phyloP scores from a whole-genome alignment of 495 filamentous ascomycete genomes.

The Aeminium ludgeri region DNA sequence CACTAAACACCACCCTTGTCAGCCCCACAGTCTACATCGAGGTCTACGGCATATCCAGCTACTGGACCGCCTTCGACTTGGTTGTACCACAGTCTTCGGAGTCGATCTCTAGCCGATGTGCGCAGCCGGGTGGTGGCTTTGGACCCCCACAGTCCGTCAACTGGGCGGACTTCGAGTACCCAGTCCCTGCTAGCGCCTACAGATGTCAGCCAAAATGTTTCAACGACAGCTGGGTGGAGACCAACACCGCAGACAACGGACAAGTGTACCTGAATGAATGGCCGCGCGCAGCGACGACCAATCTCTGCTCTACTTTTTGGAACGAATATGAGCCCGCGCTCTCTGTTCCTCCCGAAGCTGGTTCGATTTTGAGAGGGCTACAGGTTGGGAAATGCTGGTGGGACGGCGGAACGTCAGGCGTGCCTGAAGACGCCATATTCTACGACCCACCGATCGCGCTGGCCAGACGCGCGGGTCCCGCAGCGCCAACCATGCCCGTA shows the following conservation, averaged over 20 bases:
- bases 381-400: no score
- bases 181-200: constrained; percentile 4
- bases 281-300: background rate
- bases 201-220: constrained; percentile 7
- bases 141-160: constrained; percentile 1
- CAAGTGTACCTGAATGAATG: no score
- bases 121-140: background rate
- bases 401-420: no score
- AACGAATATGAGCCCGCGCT: background rate
- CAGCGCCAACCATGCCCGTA: no score
- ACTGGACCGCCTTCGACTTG: background rate
- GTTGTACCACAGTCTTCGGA: background rate
- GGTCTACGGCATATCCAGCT: background rate
- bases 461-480: no score
- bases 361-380: no score
- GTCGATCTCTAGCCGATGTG: constrained; percentile 1
- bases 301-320: background rate
- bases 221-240: background rate
- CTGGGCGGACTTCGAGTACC: constrained; percentile 6
- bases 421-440: no score
- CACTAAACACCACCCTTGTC: constrained; percentile 2
- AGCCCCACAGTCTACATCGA: constrained; percentile 5
- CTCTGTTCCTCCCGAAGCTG: background rate
- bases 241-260: background rate
- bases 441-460: no score